These are phyloP conservation scores for Botrytis squamosa DNA, from an alignment of 2,329 filamentous ascomycete genomes.

Conservation along the genomic window DNA sequence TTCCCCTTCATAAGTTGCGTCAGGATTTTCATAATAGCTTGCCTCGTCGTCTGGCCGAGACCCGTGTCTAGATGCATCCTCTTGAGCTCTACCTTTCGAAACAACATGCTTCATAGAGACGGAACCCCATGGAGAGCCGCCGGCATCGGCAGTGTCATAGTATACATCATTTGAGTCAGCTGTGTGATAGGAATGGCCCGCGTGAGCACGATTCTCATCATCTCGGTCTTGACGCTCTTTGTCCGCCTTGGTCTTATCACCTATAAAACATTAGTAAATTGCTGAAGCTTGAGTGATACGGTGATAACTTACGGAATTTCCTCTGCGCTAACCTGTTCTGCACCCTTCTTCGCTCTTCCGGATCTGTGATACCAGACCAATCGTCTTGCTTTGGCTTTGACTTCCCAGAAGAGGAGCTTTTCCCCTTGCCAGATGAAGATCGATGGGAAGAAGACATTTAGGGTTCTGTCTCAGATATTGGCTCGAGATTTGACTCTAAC, in stretches of 20 bases:
- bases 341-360: constrained; percentile 68
- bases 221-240: constrained; percentile 65
- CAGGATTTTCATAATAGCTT: constrained; percentile 27
- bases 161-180: constrained; percentile 57
- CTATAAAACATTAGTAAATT: constrained; percentile 43
- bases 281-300: neutral
- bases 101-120: constrained; percentile 58
- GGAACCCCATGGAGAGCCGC: constrained; percentile 71
- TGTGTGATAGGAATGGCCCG: constrained; percentile 62
- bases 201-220: constrained; percentile 60
- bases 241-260: constrained; percentile 67
- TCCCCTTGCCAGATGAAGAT: constrained; percentile 32
- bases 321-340: constrained; percentile 75
- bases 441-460: constrained; percentile 37
- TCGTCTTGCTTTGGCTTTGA: constrained; percentile 53
- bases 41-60: constrained; percentile 35
- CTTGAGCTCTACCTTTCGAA: constrained; percentile 45
- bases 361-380: constrained; percentile 69
- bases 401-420: constrained; percentile 32
- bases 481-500: constrained; percentile 23
- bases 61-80: constrained; percentile 44
- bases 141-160: constrained; percentile 50
- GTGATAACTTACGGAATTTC: constrained; percentile 65
- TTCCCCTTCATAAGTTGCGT: constrained; percentile 30
- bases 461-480: constrained; percentile 33